phyloP scores from a whole-genome alignment of 2,329 filamentous ascomycete genomes.

The Penicillium aurantiogriseum region DNA sequence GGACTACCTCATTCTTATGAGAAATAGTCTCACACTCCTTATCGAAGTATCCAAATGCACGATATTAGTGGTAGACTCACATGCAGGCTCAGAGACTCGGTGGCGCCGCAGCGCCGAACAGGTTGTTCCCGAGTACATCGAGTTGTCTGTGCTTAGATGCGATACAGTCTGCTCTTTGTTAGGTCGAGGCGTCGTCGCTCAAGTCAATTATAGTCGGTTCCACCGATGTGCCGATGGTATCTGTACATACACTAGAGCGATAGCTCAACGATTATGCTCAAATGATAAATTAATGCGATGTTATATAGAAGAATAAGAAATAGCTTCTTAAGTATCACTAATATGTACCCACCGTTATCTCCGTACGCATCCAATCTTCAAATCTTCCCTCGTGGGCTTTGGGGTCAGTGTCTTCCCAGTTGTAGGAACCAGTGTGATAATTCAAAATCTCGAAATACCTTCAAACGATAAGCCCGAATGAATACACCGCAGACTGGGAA shows the following conservation, averaged over 20 bases:
- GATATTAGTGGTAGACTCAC: background rate
- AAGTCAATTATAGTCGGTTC: background rate
- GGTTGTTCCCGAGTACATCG: background rate
- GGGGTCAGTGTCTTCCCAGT: background rate
- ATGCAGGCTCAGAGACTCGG: background rate
- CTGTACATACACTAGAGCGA: background rate
- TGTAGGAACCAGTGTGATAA: slow-evolving; percentile 4
- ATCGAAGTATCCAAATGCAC: background rate
- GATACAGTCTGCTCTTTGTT: background rate
- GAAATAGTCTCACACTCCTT: background rate
- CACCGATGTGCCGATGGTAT: background rate
- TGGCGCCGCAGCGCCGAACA: no score
- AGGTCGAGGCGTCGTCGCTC: background rate
- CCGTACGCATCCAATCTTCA: background rate
- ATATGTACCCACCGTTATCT: slow-evolving; percentile 6
- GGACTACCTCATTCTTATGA: background rate
- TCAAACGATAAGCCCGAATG: slow-evolving; percentile 40
- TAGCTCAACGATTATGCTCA: background rate
- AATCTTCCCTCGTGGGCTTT: background rate
- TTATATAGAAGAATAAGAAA: background rate
- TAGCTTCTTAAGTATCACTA: background rate
- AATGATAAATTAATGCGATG: background rate
- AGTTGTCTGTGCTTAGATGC: background rate
- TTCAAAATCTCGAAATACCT: slow-evolving; percentile 11
- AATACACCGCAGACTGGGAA: no score